Conservation (phyloP, 768 basidiomycete species). For the Tubosaeta brunneosetosa region DNA sequence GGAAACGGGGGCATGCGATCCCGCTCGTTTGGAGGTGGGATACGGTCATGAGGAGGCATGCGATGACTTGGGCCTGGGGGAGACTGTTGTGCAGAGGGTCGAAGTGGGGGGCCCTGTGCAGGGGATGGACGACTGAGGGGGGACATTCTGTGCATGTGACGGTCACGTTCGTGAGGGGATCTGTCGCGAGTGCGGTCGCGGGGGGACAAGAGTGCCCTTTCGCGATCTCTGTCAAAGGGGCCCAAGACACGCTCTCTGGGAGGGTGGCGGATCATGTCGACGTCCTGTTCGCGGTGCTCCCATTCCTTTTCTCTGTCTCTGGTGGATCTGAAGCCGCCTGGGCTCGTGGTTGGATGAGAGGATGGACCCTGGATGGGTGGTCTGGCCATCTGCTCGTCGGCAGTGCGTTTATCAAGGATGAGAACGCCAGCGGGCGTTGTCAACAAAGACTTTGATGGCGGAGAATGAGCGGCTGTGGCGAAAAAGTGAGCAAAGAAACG, state of each 20-base stretch:
- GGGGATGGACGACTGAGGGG: slow-evolving; percentile 19
- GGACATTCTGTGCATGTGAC: slow-evolving; percentile 23
- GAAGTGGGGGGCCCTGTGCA: slow-evolving; percentile 15
- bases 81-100: slow-evolving; percentile 21
- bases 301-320: slow-evolving; percentile 28
- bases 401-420: slow-evolving; percentile 30
- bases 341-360: slow-evolving; percentile 20
- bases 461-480: slow-evolving; percentile 25
- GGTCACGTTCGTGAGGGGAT: slow-evolving; percentile 26
- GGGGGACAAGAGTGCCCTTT: slow-evolving; percentile 20
- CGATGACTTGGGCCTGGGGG: slow-evolving; percentile 24
- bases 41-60: slow-evolving; percentile 23
- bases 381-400: slow-evolving; percentile 27
- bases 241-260: slow-evolving; percentile 24
- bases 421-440: slow-evolving; percentile 24
- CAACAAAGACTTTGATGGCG: slow-evolving; percentile 23
- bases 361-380: slow-evolving; percentile 12
- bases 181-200: slow-evolving; percentile 26
- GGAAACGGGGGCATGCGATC: slow-evolving; percentile 22
- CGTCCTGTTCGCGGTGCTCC: slow-evolving; percentile 24
- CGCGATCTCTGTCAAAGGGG: slow-evolving; percentile 24
- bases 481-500: background rate
- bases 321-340: slow-evolving; percentile 18
- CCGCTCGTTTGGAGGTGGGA: slow-evolving; percentile 20
- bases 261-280: slow-evolving; percentile 22